A percentile compares a stretch with the other conserved stretches of the same genome.
These are phyloP conservation scores for Ephemerocybe angulata DNA, from an alignment of 768 basidiomycete species.

Conservation along the genomic window DNA sequence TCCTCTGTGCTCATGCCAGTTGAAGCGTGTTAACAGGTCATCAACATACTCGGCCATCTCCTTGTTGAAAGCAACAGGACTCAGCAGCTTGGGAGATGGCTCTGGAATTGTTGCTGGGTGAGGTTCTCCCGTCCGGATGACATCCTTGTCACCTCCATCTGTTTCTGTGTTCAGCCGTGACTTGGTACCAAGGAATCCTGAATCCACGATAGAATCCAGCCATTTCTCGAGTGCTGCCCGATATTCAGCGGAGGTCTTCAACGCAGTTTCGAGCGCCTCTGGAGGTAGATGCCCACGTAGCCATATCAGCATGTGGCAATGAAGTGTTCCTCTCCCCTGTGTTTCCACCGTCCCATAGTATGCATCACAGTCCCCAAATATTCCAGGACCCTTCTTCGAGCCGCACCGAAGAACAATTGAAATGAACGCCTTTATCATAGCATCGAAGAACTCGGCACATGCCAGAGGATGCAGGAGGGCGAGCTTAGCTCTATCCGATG, in stretches of 20 bases:
- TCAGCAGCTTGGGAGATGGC: background rate
- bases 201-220: background rate
- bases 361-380: slow-evolving; percentile 12
- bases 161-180: background rate
- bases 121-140: background rate
- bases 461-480: slow-evolving; percentile 18
- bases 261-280: background rate
- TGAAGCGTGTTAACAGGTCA: background rate
- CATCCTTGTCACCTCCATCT: background rate
- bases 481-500: slow-evolving; percentile 16
- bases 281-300: slow-evolving; percentile 14
- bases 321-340: slow-evolving; percentile 25
- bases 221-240: background rate
- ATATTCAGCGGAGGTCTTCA: background rate
- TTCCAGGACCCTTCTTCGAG: background rate
- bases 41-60: background rate
- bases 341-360: slow-evolving; percentile 25
- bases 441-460: slow-evolving; percentile 21
- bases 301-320: slow-evolving; percentile 31
- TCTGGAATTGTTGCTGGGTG: background rate
- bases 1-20: background rate
- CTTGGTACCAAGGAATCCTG: background rate
- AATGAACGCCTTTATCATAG: slow-evolving; percentile 17
- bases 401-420: slow-evolving; percentile 13
- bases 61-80: background rate